These are phyloP conservation scores for Excoecaria agallocha DNA, from an alignment of 345 rosid genomes.

Conservation along the genomic window DNA sequence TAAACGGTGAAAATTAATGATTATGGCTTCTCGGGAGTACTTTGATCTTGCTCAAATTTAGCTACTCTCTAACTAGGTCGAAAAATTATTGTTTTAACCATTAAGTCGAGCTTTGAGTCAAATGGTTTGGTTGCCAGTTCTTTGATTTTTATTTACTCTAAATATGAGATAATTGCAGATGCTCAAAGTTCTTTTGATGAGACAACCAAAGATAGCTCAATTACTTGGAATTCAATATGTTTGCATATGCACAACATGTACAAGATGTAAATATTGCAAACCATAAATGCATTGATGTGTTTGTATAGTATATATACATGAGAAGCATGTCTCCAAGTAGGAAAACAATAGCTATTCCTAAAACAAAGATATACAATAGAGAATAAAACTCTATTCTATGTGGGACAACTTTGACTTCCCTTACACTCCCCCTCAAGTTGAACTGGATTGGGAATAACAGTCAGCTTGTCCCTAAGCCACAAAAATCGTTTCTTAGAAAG, in stretches of 20 bases:
- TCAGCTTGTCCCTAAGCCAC: too few species aligned
- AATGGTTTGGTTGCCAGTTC: constrained; percentile 77
- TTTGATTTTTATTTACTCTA: constrained; percentile 71
- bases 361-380: too few species aligned
- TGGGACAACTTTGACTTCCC: too few species aligned
- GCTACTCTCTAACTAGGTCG: constrained; percentile 69
- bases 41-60: constrained; percentile 72
- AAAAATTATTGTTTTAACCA: constrained; percentile 52
- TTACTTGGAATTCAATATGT: constrained; percentile 69
- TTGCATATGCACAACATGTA: constrained; percentile 80
- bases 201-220: constrained; percentile 45
- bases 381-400: too few species aligned
- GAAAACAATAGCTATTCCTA: too few species aligned
- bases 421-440: too few species aligned
- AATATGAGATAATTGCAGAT: constrained; percentile 59
- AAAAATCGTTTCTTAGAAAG: too few species aligned
- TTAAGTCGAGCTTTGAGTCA: constrained; percentile 50
- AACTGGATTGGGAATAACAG: too few species aligned
- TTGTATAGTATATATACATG: too few species aligned
- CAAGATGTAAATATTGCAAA: too few species aligned
- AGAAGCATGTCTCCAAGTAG: too few species aligned
- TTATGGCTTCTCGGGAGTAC: constrained; percentile 65
- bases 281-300: too few species aligned
- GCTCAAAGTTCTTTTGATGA: constrained; percentile 58
- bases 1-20: constrained; percentile 51